A percentile compares a stretch with the other conserved stretches of the same genome.
These are phyloP conservation scores for Cordyceps cicadae DNA, from an alignment of 2,329 filamentous ascomycete species.

Conservation along the genomic window DNA sequence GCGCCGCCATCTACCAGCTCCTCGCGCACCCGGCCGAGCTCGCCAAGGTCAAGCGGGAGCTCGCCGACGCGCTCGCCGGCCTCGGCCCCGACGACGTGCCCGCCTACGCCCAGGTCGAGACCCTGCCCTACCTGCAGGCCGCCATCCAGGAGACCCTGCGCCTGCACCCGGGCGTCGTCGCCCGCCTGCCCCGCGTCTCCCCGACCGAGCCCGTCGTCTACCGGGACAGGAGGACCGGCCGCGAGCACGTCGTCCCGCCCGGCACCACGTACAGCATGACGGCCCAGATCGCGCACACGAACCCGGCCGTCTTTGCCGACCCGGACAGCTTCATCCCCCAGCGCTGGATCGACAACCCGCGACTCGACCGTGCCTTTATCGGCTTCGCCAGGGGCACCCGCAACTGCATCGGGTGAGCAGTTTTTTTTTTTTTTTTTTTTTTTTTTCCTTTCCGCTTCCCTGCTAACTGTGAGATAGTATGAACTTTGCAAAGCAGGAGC, in stretches of 20 bases:
- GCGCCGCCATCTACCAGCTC: slow-evolving; percentile 5
- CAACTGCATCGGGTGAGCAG: background rate
- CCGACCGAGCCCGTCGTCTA: slow-evolving; percentile 23
- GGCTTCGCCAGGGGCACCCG: background rate
- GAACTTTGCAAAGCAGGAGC: slow-evolving; percentile 5
- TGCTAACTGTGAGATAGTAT: background rate
- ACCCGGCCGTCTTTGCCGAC: slow-evolving; percentile 31
- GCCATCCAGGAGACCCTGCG: slow-evolving; percentile 10
- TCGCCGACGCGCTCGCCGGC: background rate
- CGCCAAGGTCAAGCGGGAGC: slow-evolving; percentile 2
- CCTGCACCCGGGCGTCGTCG: slow-evolving; percentile 20
- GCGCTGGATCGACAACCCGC: slow-evolving; percentile 20
- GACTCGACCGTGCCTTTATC: background rate
- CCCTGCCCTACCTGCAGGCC: slow-evolving; percentile 6
- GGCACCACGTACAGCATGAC: slow-evolving; percentile 33
- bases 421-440: no score
- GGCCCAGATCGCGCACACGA: slow-evolving; percentile 29
- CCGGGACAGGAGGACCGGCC: slow-evolving; percentile 20
- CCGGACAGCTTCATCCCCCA: slow-evolving; percentile 32
- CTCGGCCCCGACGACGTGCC: background rate
- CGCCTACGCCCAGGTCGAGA: slow-evolving; percentile 1
- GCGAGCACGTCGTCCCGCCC: slow-evolving; percentile 20
- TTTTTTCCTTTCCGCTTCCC: no score
- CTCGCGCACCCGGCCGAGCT: background rate
- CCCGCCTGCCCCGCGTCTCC: slow-evolving; percentile 20